Evolutionary conservation across 2,329 filamentous ascomycete species (phyloP), one percentile per base, ranked within the genome.

Genomic region (Torrubiella hemipterigena): DNA sequence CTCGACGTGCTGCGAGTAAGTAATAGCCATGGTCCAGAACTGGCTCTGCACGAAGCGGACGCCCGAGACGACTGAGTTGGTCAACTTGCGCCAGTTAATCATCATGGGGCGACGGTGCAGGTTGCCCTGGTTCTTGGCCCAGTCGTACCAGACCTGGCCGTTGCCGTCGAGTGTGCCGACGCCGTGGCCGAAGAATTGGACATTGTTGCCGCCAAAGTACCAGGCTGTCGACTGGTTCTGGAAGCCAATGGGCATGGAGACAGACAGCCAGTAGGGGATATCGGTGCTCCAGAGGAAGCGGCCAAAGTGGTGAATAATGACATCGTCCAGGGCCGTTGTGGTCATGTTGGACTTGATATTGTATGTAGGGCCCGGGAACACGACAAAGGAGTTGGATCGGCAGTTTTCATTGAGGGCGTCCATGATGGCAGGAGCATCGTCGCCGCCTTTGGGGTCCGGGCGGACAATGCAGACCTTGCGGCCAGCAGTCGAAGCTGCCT

Each of bases 21-120:
- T 65, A 18, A 71, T 57, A 2, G 64, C 63, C 58, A 73, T 65
- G 1, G 65, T 66, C 61, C 71, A 76, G 70, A 76, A 75, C 49
- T 75, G 70, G 37, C 61, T 68, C 37, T 69, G 61, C 7, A 75
- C 49, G 38, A 71, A 73, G 3, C 54, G 54, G 12, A 74, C 36
- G 4, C 65, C 58, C 22, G 54, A 49, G 10, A 74, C 52, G 4
- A 63, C 44, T 1, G 63, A 63, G 42, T 73, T 63, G 5, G 49
- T 63, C 4, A 67, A 54, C 4, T 55, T 50, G 13, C 51, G 39
- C 30, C 51, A 51, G 35, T 55, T 61, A 42, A 74, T 59, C 13
- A 65, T 70, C 39, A 75, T 61, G 7, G 68, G 69, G 8, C 69
- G 56, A 10, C 59, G 49, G 3, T 61, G 53, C 34, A 65, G 55